Evolutionary conservation across 202 grass and related monocot species (phyloP), one percentile per base, ranked within the genome.

Genomic region (Eragrostis tef): DNA sequence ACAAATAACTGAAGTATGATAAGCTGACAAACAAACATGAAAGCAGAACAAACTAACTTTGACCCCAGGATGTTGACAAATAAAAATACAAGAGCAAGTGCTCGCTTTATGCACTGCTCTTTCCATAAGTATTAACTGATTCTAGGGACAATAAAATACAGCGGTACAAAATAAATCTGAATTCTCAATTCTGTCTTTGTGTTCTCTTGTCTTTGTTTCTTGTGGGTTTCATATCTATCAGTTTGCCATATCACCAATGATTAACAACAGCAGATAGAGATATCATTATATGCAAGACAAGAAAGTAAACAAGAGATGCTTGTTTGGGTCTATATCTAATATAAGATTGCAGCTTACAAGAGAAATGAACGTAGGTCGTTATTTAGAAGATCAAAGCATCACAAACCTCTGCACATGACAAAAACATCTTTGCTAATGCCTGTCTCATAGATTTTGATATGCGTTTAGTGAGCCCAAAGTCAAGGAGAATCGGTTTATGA

Each of bases 351-450:
- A 78, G 14, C 12, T 47, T 78, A 19, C 36, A 36, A 82, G 48
- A 44, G 6, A 78, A 68, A 73, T 62, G 61, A 9, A 67, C 73
- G 49, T 3, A 66, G 22, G 25, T 67, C 72, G 15, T 56, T 83
- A 48, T 69, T 66, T 79, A 72, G 25, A 86, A 79, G 52, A 83
- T 69, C 24, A 21, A 78, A 68, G 16, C 70, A 7, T 39, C 49
- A 85, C 87, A 69, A 80, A 98, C 94, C 94, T 98, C 96, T 53
- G 92, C 88, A 31, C 88, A 95, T 85, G 96, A 90, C 61, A 98
- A 88, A 93, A 98, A 95, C 96, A 98, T 95, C 80, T 98, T 98
- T 70, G 96, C 96, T 79, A 98, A 74, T 64, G 96, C 90, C 81
- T 88, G 92, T 57, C 64, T 95, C 96, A 98, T 93, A 70, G 96